These are phyloP conservation scores for Arachis hypogaea DNA, from an alignment of 306 rosid species.

Conservation along the genomic window DNA sequence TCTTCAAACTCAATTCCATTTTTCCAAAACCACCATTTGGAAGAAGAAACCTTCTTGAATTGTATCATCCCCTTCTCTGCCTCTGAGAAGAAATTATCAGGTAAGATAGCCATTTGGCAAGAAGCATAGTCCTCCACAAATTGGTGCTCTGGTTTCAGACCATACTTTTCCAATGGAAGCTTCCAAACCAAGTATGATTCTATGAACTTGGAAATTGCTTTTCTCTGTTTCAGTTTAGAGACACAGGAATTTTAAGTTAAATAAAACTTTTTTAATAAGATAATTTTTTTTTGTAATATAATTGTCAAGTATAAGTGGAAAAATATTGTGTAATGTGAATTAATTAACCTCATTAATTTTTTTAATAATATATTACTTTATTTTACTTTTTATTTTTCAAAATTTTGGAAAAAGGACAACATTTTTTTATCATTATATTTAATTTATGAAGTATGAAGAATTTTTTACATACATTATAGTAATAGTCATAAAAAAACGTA, in stretches of 20 bases:
- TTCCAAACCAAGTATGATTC: slow-evolving; percentile 66
- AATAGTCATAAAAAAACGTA: too few relatives aligned
- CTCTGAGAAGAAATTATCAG: slow-evolving; percentile 56
- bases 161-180: slow-evolving; percentile 61
- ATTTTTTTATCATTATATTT: background rate
- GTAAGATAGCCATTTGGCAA: slow-evolving; percentile 78
- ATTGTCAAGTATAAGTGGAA: too few relatives aligned
- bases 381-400: too few relatives aligned
- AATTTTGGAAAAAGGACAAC: too few relatives aligned
- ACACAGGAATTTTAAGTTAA: background rate
- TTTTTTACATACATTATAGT: too few relatives aligned
- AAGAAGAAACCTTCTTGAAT: slow-evolving; percentile 45
- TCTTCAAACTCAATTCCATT: slow-evolving; percentile 66
- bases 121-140: slow-evolving; percentile 74
- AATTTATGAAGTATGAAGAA: too few relatives aligned
- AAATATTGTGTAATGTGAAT: too few relatives aligned
- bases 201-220: slow-evolving; percentile 63
- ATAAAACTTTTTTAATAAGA: too few relatives aligned
- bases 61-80: slow-evolving; percentile 60
- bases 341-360: too few relatives aligned
- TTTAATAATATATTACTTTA: too few relatives aligned
- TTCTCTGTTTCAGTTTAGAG: slow-evolving; percentile 43
- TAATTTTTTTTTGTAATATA: too few relatives aligned
- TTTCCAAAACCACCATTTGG: slow-evolving; percentile 63
- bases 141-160: slow-evolving; percentile 63